Conservation (phyloP, 306 rosid species). For the Lablab purpureus region DNA sequence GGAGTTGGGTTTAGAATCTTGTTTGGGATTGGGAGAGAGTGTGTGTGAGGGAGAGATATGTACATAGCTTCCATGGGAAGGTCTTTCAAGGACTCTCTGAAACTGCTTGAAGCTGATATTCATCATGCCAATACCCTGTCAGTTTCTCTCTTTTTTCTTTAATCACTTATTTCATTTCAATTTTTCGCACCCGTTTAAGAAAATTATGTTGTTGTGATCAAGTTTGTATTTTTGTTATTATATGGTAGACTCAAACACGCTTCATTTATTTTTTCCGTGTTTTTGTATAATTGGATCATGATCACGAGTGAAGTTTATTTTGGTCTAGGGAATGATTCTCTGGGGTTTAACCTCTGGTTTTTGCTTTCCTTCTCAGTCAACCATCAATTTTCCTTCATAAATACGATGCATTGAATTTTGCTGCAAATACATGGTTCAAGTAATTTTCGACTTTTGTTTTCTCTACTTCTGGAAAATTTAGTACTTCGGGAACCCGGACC, state of each 20-base stretch:
- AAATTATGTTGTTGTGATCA: conserved; percentile 1
- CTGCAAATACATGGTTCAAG: background rate
- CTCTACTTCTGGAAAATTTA: conserved; percentile 11
- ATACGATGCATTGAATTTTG: background rate
- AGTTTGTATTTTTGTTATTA: background rate
- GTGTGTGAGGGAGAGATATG: conserved; percentile 49
- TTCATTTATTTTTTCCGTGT: background rate
- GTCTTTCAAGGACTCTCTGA: conserved; percentile 96
- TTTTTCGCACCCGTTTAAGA: background rate
- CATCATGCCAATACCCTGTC: conserved; percentile 96
- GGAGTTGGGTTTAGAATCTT: conserved; percentile 12
- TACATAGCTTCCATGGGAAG: conserved; percentile 92
- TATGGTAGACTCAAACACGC: background rate
- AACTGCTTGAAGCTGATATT: conserved; percentile 98
- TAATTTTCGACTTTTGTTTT: conserved; percentile 24
- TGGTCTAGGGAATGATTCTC: conserved; percentile 36
- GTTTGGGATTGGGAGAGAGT: background rate
- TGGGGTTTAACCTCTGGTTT: conserved; percentile 37
- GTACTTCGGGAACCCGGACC: conserved; percentile 18
- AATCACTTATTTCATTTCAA: background rate
- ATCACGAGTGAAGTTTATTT: conserved; percentile 10
- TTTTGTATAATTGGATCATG: conserved; percentile 3
- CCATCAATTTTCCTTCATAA: background rate
- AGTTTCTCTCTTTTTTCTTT: conserved; percentile 42
- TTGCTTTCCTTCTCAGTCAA: conserved; percentile 43